These are phyloP conservation scores for Xylaria hypoxylon DNA, from an alignment of 2,329 filamentous ascomycete genomes.

Conservation along the genomic window DNA sequence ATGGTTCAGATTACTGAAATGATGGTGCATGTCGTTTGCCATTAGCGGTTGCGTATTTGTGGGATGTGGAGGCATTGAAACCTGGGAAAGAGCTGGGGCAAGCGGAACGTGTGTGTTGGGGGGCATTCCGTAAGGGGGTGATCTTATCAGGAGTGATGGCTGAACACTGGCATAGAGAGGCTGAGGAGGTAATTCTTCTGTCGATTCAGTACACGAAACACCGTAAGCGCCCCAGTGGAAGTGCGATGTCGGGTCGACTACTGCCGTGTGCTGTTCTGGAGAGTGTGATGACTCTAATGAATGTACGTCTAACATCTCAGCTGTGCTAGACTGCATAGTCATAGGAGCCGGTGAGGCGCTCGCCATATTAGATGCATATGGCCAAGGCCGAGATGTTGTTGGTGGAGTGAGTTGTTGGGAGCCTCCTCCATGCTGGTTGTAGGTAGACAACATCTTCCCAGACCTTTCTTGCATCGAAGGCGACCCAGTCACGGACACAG, in stretches of 20 bases:
- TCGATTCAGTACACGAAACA: slow-evolving; percentile 50
- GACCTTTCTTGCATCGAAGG: slow-evolving; percentile 60
- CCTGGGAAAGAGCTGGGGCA: slow-evolving; percentile 41
- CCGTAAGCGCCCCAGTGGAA: slow-evolving; percentile 55
- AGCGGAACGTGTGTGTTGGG: slow-evolving; percentile 40
- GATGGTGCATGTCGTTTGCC: slow-evolving; percentile 18
- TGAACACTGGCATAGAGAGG: slow-evolving; percentile 43
- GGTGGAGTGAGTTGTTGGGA: slow-evolving; percentile 62
- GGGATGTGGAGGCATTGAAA: slow-evolving; percentile 42
- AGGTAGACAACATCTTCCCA: slow-evolving; percentile 56
- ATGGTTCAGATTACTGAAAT: slow-evolving; percentile 31
- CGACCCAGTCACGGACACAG: slow-evolving; percentile 62
- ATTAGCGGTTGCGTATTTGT: slow-evolving; percentile 42
- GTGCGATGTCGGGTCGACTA: slow-evolving; percentile 48
- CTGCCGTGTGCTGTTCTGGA: slow-evolving; percentile 48
- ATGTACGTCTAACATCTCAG: slow-evolving; percentile 56
- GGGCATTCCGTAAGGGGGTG: slow-evolving; percentile 28
- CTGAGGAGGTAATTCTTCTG: slow-evolving; percentile 48
- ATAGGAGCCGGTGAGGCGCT: slow-evolving; percentile 55
- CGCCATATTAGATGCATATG: slow-evolving; percentile 57
- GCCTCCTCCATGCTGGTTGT: slow-evolving; percentile 53
- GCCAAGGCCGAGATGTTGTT: slow-evolving; percentile 60
- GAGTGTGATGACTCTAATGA: slow-evolving; percentile 51
- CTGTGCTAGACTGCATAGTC: slow-evolving; percentile 54
- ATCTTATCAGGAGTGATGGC: slow-evolving; percentile 44